Conservation (phyloP, 352 stramenopile genomes). For the Globisporangium nodosum region DNA sequence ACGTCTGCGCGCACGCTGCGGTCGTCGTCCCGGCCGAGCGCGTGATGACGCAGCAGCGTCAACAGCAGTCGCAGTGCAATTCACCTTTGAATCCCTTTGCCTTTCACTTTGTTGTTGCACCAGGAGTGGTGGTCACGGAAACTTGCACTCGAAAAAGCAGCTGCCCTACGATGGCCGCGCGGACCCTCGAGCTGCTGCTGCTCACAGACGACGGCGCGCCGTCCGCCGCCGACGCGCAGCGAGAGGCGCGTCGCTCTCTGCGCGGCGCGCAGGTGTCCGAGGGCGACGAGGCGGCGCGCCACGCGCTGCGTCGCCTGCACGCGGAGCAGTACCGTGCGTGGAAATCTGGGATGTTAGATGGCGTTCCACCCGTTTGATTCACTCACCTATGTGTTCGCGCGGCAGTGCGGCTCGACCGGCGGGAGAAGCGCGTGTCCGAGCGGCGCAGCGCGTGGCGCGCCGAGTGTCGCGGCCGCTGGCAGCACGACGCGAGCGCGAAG, state of each 20-base stretch:
- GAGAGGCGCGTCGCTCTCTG: constrained; percentile 35
- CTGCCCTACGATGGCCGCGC: background rate
- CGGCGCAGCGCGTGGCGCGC: constrained; percentile 29
- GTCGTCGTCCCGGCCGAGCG: constrained; percentile 6
- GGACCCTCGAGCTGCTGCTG: constrained; percentile 31
- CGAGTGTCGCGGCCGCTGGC: constrained; percentile 31
- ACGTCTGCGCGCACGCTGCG: constrained; percentile 32
- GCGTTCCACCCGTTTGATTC: background rate
- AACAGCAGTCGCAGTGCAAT: too few species aligned
- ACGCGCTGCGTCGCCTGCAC: constrained; percentile 36
- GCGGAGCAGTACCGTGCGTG: constrained; percentile 39
- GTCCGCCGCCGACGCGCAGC: constrained; percentile 23
- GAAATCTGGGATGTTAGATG: background rate
- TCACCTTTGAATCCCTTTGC: background rate
- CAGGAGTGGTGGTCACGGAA: background rate
- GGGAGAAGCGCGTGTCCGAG: constrained; percentile 24
- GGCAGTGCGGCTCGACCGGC: constrained; percentile 24
- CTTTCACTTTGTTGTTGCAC: background rate
- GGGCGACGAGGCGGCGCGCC: constrained; percentile 20
- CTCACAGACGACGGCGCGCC: constrained; percentile 12
- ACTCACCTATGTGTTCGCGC: background rate
- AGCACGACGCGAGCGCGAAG: constrained; percentile 13
- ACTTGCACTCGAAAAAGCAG: background rate
- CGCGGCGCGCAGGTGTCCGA: constrained; percentile 11
- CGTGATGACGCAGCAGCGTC: background rate